Conservation (phyloP, 1,139 yeast species). For the Diutina mesorugosa region DNA sequence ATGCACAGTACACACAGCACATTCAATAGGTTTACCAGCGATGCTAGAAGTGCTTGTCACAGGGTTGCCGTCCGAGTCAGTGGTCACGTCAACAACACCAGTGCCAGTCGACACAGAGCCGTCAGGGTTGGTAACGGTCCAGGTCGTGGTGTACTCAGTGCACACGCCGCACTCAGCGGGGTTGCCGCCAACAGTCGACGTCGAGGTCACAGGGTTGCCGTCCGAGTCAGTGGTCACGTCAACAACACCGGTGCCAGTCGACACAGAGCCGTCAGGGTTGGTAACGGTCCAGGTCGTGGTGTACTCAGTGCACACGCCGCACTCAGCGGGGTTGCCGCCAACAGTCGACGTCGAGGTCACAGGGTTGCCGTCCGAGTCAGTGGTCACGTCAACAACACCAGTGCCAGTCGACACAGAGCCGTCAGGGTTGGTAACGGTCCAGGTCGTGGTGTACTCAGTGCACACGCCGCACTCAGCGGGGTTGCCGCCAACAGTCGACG, state of each 20-base stretch:
- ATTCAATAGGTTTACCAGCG: neutral
- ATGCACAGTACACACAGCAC: neutral
- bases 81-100: no score
- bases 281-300: neutral
- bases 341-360: neutral
- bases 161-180: no score
- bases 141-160: no score
- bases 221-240: neutral
- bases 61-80: no score
- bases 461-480: neutral
- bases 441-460: neutral
- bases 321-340: neutral
- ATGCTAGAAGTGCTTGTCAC: neutral
- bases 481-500: neutral
- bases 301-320: neutral
- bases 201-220: neutral
- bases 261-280: neutral
- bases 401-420: neutral
- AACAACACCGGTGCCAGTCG: neutral
- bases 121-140: no score
- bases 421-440: neutral
- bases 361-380: neutral
- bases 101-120: no score
- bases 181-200: no score
- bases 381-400: neutral